Conservation (phyloP, 148 eudicot species). For the Rhododendron simsii region DNA sequence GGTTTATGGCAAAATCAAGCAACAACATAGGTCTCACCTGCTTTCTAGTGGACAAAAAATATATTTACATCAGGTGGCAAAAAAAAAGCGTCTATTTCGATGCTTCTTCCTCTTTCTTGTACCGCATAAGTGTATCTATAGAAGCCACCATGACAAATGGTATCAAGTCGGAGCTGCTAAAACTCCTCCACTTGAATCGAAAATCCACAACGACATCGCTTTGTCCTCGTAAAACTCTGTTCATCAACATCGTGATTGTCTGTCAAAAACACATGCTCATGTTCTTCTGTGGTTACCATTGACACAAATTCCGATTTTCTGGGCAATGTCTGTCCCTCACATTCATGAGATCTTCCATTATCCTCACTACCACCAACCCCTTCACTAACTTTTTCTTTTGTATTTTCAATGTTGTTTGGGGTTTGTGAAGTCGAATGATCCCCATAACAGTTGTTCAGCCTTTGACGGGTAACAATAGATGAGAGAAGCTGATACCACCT, state of each 20-base stretch:
- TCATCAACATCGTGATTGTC: conserved; percentile 46
- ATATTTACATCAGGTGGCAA: background rate
- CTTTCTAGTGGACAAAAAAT: background rate
- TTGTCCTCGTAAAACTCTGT: conserved; percentile 36
- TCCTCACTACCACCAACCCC: conserved; percentile 11
- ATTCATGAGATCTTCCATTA: conserved; percentile 6
- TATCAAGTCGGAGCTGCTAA: conserved; percentile 24
- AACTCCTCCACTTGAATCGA: conserved; percentile 75
- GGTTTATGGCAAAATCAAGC: background rate
- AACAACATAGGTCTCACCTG: background rate
- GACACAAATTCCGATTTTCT: conserved; percentile 15
- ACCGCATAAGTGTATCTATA: background rate
- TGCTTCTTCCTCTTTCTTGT: background rate
- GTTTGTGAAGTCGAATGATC: conserved; percentile 27
- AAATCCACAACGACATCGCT: conserved; percentile 81
- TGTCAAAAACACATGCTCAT: conserved; percentile 62
- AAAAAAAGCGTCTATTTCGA: background rate
- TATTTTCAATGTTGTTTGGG: conserved; percentile 14
- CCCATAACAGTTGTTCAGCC: conserved; percentile 59
- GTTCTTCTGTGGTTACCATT: conserved; percentile 28
- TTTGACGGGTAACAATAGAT: conserved; percentile 72
- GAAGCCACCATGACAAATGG: background rate
- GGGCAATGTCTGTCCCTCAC: conserved; percentile 17
- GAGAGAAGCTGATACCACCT: conserved; percentile 98
- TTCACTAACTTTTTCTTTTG: conserved; percentile 17